Conservation (phyloP, 2,329 filamentous ascomycete species). For the Xylaria multiplex region DNA sequence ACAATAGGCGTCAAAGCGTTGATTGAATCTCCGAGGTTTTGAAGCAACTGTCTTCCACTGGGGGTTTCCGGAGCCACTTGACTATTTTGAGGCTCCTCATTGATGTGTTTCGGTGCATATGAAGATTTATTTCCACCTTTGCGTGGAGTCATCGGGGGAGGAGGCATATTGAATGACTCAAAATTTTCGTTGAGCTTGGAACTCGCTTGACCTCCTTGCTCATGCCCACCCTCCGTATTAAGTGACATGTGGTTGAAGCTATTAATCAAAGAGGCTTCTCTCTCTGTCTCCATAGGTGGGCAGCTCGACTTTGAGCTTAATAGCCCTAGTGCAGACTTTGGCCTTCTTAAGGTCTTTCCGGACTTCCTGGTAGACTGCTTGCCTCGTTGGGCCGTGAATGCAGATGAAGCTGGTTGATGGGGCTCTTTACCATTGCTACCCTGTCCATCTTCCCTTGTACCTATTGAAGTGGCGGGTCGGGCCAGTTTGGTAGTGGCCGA, state of each 20-base stretch:
- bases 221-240: conserved; percentile 45
- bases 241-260: conserved; percentile 55
- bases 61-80: conserved; percentile 51
- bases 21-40: conserved; percentile 44
- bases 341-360: conserved; percentile 43
- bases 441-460: conserved; percentile 41
- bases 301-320: conserved; percentile 31
- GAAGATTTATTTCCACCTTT: conserved; percentile 30
- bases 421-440: conserved; percentile 54
- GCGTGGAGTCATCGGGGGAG: conserved; percentile 45
- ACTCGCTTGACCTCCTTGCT: conserved; percentile 60
- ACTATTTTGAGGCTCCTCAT: conserved; percentile 28
- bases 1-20: conserved; percentile 46
- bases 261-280: conserved; percentile 58
- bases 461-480: conserved; percentile 48
- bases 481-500: conserved; percentile 46
- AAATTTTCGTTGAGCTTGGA: conserved; percentile 46
- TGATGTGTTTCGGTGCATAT: conserved; percentile 27
- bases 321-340: conserved; percentile 44
- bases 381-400: conserved; percentile 29
- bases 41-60: conserved; percentile 45
- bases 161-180: conserved; percentile 38
- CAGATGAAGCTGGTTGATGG: conserved; percentile 36
- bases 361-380: conserved; percentile 32
- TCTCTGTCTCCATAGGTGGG: conserved; percentile 40